Percentiles rank a stretch among this genome's conserved stretches.
These are phyloP conservation scores for Breynia disticha DNA, from an alignment of 441 rosid genomes.

Conservation along the genomic window DNA sequence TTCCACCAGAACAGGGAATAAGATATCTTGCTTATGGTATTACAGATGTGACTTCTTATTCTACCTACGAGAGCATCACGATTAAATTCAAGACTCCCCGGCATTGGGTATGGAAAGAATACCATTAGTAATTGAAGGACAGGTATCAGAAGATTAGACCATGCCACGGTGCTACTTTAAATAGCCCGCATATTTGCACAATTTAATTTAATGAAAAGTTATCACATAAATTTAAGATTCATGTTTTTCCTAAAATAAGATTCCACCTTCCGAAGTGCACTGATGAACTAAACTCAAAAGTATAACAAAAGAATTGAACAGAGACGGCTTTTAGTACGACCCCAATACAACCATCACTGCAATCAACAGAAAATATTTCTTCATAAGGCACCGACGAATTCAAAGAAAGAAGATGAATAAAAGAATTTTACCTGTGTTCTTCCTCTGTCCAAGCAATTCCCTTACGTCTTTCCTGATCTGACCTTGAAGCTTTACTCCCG, in stretches of 20 bases:
- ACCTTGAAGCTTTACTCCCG: constrained; percentile 66
- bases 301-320: background rate
- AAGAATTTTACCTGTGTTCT: constrained; percentile 72
- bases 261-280: constrained; percentile 5
- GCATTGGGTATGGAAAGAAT: background rate
- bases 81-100: background rate
- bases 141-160: background rate
- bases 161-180: background rate
- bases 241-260: background rate
- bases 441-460: constrained; percentile 99
- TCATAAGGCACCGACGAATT: background rate
- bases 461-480: constrained; percentile 94
- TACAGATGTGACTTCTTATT: background rate
- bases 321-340: background rate
- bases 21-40: background rate
- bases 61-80: background rate
- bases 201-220: background rate
- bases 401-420: constrained; percentile 12
- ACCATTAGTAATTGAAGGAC: background rate
- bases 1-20: background rate
- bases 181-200: background rate
- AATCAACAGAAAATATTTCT: background rate
- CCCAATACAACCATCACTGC: constrained; percentile 1
- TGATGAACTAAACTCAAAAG: constrained; percentile 1
- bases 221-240: background rate